Percentiles rank a stretch among this genome's conserved stretches.
Evolutionary conservation across 352 stramenopile species (phyloP).

Genomic region (Globisporangium cederbergense): DNA sequence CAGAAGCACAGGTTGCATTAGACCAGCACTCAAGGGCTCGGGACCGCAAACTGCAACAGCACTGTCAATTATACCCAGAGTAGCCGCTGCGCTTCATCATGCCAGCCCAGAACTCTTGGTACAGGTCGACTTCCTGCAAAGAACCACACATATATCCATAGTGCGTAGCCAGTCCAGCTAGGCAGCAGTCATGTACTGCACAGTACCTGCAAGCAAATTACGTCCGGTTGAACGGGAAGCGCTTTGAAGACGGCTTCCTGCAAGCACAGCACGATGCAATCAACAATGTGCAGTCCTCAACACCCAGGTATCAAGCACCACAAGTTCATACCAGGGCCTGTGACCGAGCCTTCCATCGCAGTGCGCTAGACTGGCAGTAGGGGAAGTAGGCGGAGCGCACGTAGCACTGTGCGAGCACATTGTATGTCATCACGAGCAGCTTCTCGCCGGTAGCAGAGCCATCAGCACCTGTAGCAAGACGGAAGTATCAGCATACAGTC

Average conservation of each 20-base stretch:
- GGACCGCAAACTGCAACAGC: background rate
- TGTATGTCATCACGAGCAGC: constrained; percentile 85
- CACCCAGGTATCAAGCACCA: too few relatives aligned
- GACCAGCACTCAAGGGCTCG: background rate
- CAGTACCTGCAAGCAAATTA: constrained; percentile 75
- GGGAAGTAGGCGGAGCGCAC: constrained; percentile 77
- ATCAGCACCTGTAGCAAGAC: background rate
- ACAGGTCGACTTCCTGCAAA: constrained; percentile 76
- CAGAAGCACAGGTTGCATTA: background rate
- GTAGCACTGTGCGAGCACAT: constrained; percentile 82
- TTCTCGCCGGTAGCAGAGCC: constrained; percentile 20
- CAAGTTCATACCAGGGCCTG: constrained; percentile 45
- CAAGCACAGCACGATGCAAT: background rate
- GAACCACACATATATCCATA: background rate
- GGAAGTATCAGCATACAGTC: background rate
- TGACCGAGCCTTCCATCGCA: constrained; percentile 75
- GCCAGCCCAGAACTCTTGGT: constrained; percentile 61
- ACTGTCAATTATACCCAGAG: constrained; percentile 33
- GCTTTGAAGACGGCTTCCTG: constrained; percentile 55
- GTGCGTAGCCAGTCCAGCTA: background rate
- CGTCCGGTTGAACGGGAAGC: constrained; percentile 58
- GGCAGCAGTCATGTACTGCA: background rate
- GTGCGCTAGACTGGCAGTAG: constrained; percentile 56
- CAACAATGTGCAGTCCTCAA: too few relatives aligned
- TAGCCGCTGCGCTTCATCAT: constrained; percentile 65